Conservation (phyloP, 1,139 yeast species). For the Suhomyces guaymorum region DNA sequence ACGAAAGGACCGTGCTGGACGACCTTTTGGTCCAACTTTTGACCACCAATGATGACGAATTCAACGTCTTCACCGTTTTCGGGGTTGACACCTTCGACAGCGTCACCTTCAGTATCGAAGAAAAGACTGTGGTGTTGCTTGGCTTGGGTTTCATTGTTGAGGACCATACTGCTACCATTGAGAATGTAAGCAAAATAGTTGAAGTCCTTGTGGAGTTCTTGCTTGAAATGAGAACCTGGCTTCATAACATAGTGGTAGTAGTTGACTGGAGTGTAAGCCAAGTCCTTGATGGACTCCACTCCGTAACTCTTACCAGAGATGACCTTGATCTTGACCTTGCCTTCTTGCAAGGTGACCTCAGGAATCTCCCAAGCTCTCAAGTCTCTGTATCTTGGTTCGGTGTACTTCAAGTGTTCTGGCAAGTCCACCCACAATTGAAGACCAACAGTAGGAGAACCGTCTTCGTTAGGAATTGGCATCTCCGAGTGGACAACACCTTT, state of each 20-base stretch:
- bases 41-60: slow-evolving; percentile 75
- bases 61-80: slow-evolving; percentile 38
- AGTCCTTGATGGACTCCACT: slow-evolving; percentile 66
- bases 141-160: slow-evolving; percentile 45
- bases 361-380: slow-evolving; percentile 74
- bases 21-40: slow-evolving; percentile 71
- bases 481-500: slow-evolving; percentile 84
- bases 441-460: slow-evolving; percentile 63
- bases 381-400: slow-evolving; percentile 81
- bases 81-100: slow-evolving; percentile 43
- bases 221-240: slow-evolving; percentile 69
- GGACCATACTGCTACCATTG: slow-evolving; percentile 55
- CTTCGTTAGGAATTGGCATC: slow-evolving; percentile 70
- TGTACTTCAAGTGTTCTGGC: slow-evolving; percentile 66
- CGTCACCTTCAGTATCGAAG: slow-evolving; percentile 66
- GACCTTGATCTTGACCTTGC: slow-evolving; percentile 66
- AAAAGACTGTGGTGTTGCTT: slow-evolving; percentile 57
- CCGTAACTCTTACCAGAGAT: slow-evolving; percentile 81
- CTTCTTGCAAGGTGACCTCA: slow-evolving; percentile 58
- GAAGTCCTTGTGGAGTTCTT: slow-evolving; percentile 60
- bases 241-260: slow-evolving; percentile 68
- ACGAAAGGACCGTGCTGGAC: slow-evolving; percentile 93
- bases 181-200: slow-evolving; percentile 74
- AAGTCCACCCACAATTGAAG: slow-evolving; percentile 92
- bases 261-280: slow-evolving; percentile 84